A percentile compares a stretch with the other conserved stretches of the same genome.
phyloP scores from a whole-genome alignment of 306 rosid genomes.

The Psophocarpus tetragonolobus region DNA sequence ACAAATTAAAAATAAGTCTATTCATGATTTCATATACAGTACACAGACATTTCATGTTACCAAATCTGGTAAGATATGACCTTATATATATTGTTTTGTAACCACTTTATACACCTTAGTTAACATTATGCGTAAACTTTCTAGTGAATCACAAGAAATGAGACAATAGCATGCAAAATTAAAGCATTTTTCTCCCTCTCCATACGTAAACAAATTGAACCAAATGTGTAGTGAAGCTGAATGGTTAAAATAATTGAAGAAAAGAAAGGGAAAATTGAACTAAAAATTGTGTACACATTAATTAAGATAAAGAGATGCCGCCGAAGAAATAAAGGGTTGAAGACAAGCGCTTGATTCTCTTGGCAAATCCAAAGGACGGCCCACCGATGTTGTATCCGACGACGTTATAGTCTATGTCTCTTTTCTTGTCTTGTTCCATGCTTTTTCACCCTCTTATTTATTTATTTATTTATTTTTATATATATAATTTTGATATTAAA shows the following conservation, averaged over 20 bases:
- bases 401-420: slow-evolving; percentile 61
- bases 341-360: slow-evolving; percentile 80
- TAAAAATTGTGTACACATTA: neutral
- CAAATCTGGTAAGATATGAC: neutral
- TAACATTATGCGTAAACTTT: neutral
- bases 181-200: too few relatives aligned
- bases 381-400: slow-evolving; percentile 62
- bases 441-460: too few relatives aligned
- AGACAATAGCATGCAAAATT: neutral
- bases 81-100: neutral
- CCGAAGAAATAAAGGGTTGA: slow-evolving; percentile 34
- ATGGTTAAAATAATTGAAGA: neutral
- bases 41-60: neutral
- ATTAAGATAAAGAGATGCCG: slow-evolving; percentile 44
- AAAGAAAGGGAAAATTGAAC: neutral
- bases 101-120: neutral
- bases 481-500: too few relatives aligned
- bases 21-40: neutral
- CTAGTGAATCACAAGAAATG: neutral
- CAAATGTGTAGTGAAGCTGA: neutral
- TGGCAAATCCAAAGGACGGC: slow-evolving; percentile 94
- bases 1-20: neutral
- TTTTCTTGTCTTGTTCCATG: slow-evolving; percentile 41
- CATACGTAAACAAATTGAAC: neutral
- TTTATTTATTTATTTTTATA: too few relatives aligned